Evolutionary conservation across 2,329 filamentous ascomycete species (phyloP), one percentile per base, ranked within the genome.

Genomic region (Exophiala spinifera): DNA sequence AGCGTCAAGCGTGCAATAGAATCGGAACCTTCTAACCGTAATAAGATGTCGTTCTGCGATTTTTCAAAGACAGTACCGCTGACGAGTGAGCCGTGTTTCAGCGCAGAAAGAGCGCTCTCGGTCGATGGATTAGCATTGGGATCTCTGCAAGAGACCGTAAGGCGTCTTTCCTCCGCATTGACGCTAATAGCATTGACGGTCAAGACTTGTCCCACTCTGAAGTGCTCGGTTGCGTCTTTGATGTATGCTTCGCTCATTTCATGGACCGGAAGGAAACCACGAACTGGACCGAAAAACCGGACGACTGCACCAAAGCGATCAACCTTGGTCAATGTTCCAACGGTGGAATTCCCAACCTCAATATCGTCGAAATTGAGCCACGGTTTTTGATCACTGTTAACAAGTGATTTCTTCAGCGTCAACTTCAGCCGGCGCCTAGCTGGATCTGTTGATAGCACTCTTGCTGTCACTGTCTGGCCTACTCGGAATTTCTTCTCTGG

Each of bases 201-300:
- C 61, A 99, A 87, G 1, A 95, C 92, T 69, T 99, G 94, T 0
- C 94, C 95, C 40, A 85, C 74, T 33, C 87, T 85, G 76, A 99
- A 99, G 72, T 97, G 91, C 66, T 95, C 85, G 43, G 82, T 83
- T 3, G 94, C 91, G 66, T 96, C 88, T 62, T 87, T 83, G 65
- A 99, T 96, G 67, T 87, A 96, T 10, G 91, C 91, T 69, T 99
- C 94, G 69, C 94, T 97, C 94, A 99, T 99, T 72, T 99, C 92
- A 1, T 89, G 89, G 0, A 95, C 86, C 1, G 94, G 94, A 51
- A 99, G 79, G 75, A 95, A 99, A 7, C 88, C 95, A 61, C 84
- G 83, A 17, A 99, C 78, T 7, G 79, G 74, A 15, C 90, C 90
- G 66, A 95, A 99, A 72, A 97, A 99, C 67, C 95, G 90, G 49